phyloP scores from a whole-genome alignment of 108 stramenopile species.

The Pseudonitzschia multistriata region DNA sequence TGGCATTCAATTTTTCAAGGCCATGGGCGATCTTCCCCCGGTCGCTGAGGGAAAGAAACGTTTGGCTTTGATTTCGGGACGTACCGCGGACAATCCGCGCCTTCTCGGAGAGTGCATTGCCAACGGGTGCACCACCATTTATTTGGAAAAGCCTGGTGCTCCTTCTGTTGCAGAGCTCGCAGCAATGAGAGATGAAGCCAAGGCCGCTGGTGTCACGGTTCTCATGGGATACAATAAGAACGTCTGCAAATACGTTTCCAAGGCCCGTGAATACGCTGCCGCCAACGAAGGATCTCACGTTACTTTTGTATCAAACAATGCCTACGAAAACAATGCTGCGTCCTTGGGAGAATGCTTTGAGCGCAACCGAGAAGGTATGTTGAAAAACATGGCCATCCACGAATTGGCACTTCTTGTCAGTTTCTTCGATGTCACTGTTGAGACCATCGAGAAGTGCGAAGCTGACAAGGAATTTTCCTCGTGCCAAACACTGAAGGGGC shows the following conservation, averaged over 20 bases:
- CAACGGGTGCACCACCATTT: slow-evolving; percentile 64
- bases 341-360: slow-evolving; percentile 91
- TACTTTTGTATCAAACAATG: slow-evolving; percentile 91
- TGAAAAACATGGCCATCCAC: slow-evolving; percentile 96
- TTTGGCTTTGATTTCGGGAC: slow-evolving; percentile 84
- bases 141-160: slow-evolving; percentile 91
- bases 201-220: slow-evolving; percentile 67
- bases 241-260: slow-evolving; percentile 87
- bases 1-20: slow-evolving; percentile 70
- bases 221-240: slow-evolving; percentile 97
- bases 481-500: slow-evolving; percentile 80
- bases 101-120: slow-evolving; percentile 69
- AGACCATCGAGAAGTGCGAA: slow-evolving; percentile 76
- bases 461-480: slow-evolving; percentile 87
- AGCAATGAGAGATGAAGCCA: slow-evolving; percentile 74
- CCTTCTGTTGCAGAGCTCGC: slow-evolving; percentile 85
- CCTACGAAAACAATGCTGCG: slow-evolving; percentile 81
- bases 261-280: slow-evolving; percentile 73
- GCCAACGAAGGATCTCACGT: slow-evolving; percentile 57
- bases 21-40: slow-evolving; percentile 68
- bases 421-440: slow-evolving; percentile 85
- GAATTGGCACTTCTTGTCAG: slow-evolving; percentile 85
- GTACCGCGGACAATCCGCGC: slow-evolving; percentile 88
- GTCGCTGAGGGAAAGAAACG: slow-evolving; percentile 68
- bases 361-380: slow-evolving; percentile 91